Evolutionary conservation across 441 rosid species (phyloP), one percentile per base, ranked within the genome.

Genomic region (Croton laevigatus): DNA sequence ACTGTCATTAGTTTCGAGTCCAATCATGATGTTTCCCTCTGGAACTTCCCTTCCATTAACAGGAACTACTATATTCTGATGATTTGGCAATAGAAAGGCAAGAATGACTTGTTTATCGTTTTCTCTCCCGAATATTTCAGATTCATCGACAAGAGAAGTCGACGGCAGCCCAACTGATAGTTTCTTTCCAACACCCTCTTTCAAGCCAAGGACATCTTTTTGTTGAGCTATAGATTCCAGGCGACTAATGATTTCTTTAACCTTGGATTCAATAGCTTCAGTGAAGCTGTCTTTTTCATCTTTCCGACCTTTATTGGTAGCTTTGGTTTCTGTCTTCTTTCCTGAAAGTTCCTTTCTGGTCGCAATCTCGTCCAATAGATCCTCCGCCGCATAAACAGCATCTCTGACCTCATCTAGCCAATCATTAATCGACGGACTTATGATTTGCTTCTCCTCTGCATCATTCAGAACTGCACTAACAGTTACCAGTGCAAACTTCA

Each of bases 311-410:
- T 4, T 4, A 8, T 6, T 10, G 4, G 11, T 17, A 3, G 16
- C 8, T 23, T 2, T 53, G 23, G 0, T 37, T 38, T 16, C 22
- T n/a, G 23, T 13, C 22, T 6, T 13, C n/a, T 16, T 2, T 23
- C 32, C 32, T 14, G 54, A 8, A 32, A 58, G 62, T 27, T 27
- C 8, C 9, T 19, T 46, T 46, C 34, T 55, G 1, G 32, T 52
- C 4, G 61, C 32, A 40, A 67, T 55, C 53, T 27, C 63, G 57
- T 68, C 71, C 13, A 68, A 8, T n/a, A 68, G 20, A 55, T 72
- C 75, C 19, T 72, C 70, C 3, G 75, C 75, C 0, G 64, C 69
- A 53, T 63, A 55, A n/a, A 72, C 67, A 72, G 52, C 64, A 34
- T 64, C 70, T 58, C 45, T 65, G 20, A 72, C 54, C 58, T 51